Evolutionary conservation across 1,284 basidiomycete genomes (phyloP), one percentile per base, ranked within the genome.

Genomic region (Pseudozyma sp.): DNA sequence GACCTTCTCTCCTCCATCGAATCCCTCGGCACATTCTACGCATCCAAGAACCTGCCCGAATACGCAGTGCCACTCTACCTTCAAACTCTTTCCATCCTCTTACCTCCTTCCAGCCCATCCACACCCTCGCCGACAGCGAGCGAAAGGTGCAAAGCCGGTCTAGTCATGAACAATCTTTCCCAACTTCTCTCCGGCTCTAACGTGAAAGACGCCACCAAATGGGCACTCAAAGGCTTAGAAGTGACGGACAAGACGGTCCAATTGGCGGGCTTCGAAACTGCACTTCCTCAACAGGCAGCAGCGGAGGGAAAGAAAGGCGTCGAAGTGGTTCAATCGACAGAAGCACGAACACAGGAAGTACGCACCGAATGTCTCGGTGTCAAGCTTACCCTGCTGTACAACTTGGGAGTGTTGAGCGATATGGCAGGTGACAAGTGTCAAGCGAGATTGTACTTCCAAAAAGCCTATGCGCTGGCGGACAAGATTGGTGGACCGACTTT

Each of bases 11-110:
- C 75, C 11, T 79, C 76, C n/a, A 69, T 85, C 59, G 85, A 86
- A 66, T 70, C 82, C 5, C 77, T 86, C 9, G 85, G 85, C 47
- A 76, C 73, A 16, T 82, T 85, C 25, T 86, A 86, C 61, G 81
- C 84, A 5, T 38, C 61, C 7, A 74, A 81, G 43, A 64, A 65
- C 48, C 70, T 81, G 1, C 71, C 78, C 13, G 82, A 85, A 54
- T 85, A 79, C 51, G 85, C 85, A 2, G 80, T 85, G 34, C 84
- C 85, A 10, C 74, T 86, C 9, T 85, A 85, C 65, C 69, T 85
- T 10, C 85, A 86, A 55, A 79, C 84, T 0, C 73, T 86, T 0
- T 76, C 78, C 11, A 73, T 85, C 50, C 78, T 85, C 9, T 51
- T 85, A 7, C 84, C 84, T 0, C 68, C 68, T 34, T 42, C 50